These are phyloP conservation scores for Tricholoma flavovirens DNA, from an alignment of 768 basidiomycete genomes.

Conservation along the genomic window DNA sequence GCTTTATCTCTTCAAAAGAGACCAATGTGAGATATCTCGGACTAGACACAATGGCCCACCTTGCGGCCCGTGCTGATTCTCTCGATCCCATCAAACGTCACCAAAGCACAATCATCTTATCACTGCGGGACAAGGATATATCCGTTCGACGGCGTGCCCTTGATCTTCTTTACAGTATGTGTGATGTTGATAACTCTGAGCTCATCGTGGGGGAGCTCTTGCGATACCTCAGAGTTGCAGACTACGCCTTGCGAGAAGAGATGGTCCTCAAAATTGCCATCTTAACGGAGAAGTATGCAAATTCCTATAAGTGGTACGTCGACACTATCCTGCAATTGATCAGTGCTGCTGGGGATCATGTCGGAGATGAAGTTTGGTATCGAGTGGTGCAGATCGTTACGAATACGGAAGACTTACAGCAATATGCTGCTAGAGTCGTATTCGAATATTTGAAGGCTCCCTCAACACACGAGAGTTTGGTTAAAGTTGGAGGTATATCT, in stretches of 20 bases:
- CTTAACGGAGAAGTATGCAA: slow-evolving; percentile 97
- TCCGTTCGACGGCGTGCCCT: slow-evolving; percentile 91
- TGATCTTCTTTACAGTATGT: slow-evolving; percentile 98
- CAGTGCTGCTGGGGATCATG: slow-evolving; percentile 95
- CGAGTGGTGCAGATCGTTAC: slow-evolving; percentile 98
- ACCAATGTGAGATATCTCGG: slow-evolving; percentile 98
- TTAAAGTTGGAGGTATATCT: slow-evolving; percentile 86
- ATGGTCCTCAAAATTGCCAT: slow-evolving; percentile 99
- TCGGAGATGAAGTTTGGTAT: slow-evolving; percentile 99
- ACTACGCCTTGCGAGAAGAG: slow-evolving; percentile 94
- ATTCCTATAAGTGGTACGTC: slow-evolving; percentile 98
- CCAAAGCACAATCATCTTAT: slow-evolving; percentile 91
- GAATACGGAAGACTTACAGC: slow-evolving; percentile 96
- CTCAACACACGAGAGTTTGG: slow-evolving; percentile 85
- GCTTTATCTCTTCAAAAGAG: slow-evolving; percentile 96
- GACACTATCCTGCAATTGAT: slow-evolving; percentile 96
- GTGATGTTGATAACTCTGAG: slow-evolving; percentile 95
- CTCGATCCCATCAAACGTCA: slow-evolving; percentile 92
- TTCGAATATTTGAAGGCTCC: slow-evolving; percentile 86
- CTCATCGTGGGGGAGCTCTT: slow-evolving; percentile 93
- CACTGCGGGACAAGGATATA: slow-evolving; percentile 94
- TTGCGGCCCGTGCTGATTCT: slow-evolving; percentile 89
- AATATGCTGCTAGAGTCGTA: slow-evolving; percentile 90
- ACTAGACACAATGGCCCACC: slow-evolving; percentile 96
- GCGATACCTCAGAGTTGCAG: slow-evolving; percentile 91